Evolutionary conservation across 306 rosid genomes (phyloP), one percentile per base, ranked within the genome.

Genomic region (Vigna hirtella): DNA sequence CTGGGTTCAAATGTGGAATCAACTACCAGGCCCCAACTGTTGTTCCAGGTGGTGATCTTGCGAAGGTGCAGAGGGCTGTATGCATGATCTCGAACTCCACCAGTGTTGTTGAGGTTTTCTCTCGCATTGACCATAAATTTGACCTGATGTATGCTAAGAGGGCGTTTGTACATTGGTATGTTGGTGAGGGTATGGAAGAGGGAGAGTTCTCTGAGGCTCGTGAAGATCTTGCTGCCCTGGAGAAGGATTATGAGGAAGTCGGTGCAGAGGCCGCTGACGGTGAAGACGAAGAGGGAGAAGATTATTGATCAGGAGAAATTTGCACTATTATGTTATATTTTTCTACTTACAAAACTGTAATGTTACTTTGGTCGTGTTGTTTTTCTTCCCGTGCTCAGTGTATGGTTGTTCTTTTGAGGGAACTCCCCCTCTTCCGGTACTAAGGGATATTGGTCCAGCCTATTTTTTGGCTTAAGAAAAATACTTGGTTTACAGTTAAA

Each of bases 171-270:
- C 97, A 92, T 78, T 92, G 97, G 97, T 92, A 92, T 1, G 97
- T 92, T 6, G 97, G 95, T 59, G 97, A 92, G 88, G 95, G 97
- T 6, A 92, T 92, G 97, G 97, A 92, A 85, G 97, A 90, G 78
- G 97, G 95, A 3, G 97, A 92, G 73, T 92, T 92, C 90, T 92
- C 97, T 0, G 97, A 92, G 77, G 97, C 97, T n/a, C 90, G 97
- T 28, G 97, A 92, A 68, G 95, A 90, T 72, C 94, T 92, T 63
- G 94, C 97, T 63, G 97, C 97, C 20, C 73, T 84, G 4, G 87
- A 91, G 83, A 91, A 91, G 81, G 97, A 89, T 68, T 91, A 91
- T 13, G 97, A 91, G 52, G 97, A 92, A 82, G 95, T 92, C 0
- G 97, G 97, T 71, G 94, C 93, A 11, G 97, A 92, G 85, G 90